Conservation (phyloP, 345 rosid species). For the Gossypium bickii region DNA sequence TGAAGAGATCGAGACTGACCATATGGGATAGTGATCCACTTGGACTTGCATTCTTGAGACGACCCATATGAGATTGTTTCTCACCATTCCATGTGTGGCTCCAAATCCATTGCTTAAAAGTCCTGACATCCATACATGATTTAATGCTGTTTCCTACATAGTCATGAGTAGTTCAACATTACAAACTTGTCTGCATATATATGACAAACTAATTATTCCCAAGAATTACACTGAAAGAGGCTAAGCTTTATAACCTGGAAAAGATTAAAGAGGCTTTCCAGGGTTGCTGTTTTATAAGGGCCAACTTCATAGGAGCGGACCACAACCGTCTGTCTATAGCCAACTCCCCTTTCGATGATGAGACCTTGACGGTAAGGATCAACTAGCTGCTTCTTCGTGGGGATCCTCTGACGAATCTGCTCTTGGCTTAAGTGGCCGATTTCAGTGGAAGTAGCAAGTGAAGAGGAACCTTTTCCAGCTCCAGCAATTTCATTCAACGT, state of each 20-base stretch:
- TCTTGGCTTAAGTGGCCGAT: conserved; percentile 25
- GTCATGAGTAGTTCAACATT: background rate
- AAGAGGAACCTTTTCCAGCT: conserved; percentile 12
- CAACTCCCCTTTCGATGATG: conserved; percentile 47
- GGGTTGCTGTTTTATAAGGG: conserved; percentile 55
- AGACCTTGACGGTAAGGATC: conserved; percentile 62
- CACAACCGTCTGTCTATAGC: conserved; percentile 55
- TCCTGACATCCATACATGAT: conserved; percentile 82
- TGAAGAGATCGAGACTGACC: conserved; percentile 28
- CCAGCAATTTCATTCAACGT: background rate
- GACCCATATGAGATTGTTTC: conserved; percentile 70
- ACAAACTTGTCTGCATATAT: background rate
- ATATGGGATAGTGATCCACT: conserved; percentile 57
- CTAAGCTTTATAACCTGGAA: conserved; percentile 40
- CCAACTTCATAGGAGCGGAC: conserved; percentile 71
- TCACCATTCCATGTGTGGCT: conserved; percentile 67
- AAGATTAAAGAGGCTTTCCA: conserved; percentile 60
- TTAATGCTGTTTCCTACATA: conserved; percentile 61
- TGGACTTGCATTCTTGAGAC: conserved; percentile 63
- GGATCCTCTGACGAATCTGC: conserved; percentile 48
- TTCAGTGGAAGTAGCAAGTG: conserved; percentile 19
- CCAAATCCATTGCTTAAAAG: conserved; percentile 68
- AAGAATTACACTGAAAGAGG: background rate
- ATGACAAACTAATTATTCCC: background rate
- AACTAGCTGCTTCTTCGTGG: conserved; percentile 50